A percentile compares a stretch with the other conserved stretches of the same genome.
Conservation (phyloP, 2,329 filamentous ascomycete species). For the Chaetomium sp. region DNA sequence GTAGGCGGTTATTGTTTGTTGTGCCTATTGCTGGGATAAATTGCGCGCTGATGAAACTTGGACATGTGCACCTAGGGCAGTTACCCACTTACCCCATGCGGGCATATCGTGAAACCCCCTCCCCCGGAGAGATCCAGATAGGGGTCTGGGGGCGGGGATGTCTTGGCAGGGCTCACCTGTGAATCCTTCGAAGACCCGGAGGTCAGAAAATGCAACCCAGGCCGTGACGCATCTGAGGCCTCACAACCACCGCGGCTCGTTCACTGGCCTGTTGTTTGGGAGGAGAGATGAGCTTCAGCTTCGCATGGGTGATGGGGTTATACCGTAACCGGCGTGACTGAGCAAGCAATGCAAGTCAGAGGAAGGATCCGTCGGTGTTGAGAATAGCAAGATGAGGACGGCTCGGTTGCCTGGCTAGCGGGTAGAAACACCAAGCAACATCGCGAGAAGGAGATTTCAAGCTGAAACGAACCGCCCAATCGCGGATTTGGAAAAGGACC, state of each 20-base stretch:
- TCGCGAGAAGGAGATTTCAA: background rate
- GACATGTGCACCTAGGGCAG: too few species aligned
- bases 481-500: background rate
- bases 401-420: background rate
- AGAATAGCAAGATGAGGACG: background rate
- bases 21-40: background rate
- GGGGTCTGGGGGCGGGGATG: background rate
- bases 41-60: too few species aligned
- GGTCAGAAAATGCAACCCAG: background rate
- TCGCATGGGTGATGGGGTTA: background rate
- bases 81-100: background rate
- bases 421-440: background rate
- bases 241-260: background rate
- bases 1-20: too few species aligned
- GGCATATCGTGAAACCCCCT: background rate
- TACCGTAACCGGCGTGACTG: background rate
- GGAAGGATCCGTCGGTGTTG: background rate
- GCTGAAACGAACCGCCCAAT: slow-evolving; percentile 13
- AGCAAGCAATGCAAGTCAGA: background rate
- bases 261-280: slow-evolving; percentile 5
- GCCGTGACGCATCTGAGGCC: background rate
- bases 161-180: slow-evolving; percentile 2
- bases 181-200: background rate
- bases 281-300: slow-evolving; percentile 7
- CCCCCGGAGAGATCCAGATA: background rate